Evolutionary conservation across 495 filamentous ascomycete genomes (phyloP).

Genomic region (Letharia columbiana): DNA sequence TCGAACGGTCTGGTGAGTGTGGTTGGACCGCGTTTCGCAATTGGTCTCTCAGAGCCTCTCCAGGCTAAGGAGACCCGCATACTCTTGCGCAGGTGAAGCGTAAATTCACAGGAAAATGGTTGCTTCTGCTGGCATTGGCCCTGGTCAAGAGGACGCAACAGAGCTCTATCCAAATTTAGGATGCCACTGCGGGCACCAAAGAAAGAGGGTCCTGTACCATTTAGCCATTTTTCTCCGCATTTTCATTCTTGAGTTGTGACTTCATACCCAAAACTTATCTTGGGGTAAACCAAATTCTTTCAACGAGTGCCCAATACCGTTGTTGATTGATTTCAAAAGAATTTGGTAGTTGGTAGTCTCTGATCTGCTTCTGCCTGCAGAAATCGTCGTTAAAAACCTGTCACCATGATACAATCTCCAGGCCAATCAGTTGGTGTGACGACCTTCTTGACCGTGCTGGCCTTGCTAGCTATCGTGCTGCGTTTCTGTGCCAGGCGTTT

Average conservation of each 20-base stretch:
- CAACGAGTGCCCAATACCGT: not conserved
- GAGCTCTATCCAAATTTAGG: not conserved
- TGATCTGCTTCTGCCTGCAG: not conserved
- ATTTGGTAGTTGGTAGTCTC: not conserved
- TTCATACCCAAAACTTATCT: not conserved
- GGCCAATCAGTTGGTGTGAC: not conserved
- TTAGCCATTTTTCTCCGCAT: conserved; percentile 1
- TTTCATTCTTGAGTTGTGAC: not conserved
- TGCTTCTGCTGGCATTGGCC: not conserved
- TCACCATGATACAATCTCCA: conserved; percentile 4
- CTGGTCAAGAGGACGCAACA: not conserved
- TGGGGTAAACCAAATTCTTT: too few species aligned
- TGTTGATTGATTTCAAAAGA: not conserved
- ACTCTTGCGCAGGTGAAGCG: not conserved
- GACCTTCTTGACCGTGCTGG: not conserved
- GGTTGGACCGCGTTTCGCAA: conserved; percentile 4
- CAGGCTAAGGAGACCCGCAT: not conserved
- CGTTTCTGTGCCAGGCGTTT: conserved; percentile 8
- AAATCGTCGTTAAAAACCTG: too few species aligned
- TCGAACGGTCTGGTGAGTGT: not conserved
- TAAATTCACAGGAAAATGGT: not conserved
- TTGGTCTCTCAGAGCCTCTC: not conserved
- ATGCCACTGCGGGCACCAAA: not conserved
- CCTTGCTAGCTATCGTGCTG: not conserved
- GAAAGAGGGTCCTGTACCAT: not conserved